These are phyloP conservation scores for Microsporum ferrugineum DNA, from an alignment of 2,329 filamentous ascomycete genomes.

Conservation along the genomic window DNA sequence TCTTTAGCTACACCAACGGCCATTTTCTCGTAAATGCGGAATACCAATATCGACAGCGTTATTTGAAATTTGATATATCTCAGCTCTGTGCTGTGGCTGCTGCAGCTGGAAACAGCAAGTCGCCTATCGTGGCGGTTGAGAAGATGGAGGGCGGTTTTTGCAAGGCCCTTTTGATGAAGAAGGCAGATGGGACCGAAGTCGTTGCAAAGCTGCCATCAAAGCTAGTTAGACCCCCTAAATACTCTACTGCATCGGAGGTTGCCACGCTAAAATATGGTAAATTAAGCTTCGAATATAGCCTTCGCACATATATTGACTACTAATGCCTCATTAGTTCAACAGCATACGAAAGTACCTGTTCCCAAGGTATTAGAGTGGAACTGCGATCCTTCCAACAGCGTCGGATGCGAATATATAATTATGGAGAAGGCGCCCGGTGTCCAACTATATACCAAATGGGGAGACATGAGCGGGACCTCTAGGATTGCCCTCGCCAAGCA, in stretches of 20 bases:
- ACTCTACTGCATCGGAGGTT: constrained; percentile 13
- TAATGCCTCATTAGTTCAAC: background rate
- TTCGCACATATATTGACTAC: background rate
- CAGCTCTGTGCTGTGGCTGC: constrained; percentile 18
- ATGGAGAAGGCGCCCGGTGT: constrained; percentile 17
- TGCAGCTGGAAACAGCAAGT: constrained; percentile 4
- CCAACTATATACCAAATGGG: constrained; percentile 17
- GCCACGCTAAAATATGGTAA: constrained; percentile 13
- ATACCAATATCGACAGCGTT: constrained; percentile 16
- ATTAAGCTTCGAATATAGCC: background rate
- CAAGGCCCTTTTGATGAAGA: constrained; percentile 4
- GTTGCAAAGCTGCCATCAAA: constrained; percentile 4
- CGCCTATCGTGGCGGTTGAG: constrained; percentile 12
- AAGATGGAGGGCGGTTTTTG: constrained; percentile 13
- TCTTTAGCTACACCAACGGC: constrained; percentile 23
- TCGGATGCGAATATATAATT: constrained; percentile 16
- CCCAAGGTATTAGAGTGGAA: constrained; percentile 12
- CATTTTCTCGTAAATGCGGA: constrained; percentile 21
- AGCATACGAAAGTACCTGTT: constrained; percentile 10
- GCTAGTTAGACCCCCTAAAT: background rate
- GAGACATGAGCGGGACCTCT: constrained; percentile 13
- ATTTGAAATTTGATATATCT: constrained; percentile 18
- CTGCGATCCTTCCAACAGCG: constrained; percentile 10
- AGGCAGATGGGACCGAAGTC: constrained; percentile 2
- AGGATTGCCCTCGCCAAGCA: background rate